phyloP scores from a whole-genome alignment of 2,329 filamentous ascomycete genomes.

The Xylariaceae sp. region DNA sequence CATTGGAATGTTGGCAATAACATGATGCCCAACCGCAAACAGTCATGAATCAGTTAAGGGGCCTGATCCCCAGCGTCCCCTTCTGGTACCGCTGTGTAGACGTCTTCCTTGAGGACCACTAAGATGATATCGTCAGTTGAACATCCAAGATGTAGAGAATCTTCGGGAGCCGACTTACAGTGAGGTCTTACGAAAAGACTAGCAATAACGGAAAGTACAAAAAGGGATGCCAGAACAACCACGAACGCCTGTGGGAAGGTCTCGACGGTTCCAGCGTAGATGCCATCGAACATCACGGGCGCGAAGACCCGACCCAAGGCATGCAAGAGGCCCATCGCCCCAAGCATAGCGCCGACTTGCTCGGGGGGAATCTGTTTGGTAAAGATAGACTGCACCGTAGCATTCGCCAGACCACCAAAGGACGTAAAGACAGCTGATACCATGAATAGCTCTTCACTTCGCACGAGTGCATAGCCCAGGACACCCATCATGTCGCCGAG shows the following conservation, averaged over 20 bases:
- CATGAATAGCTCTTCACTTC: constrained; percentile 59
- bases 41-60: constrained; percentile 8
- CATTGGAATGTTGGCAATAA: not conserved
- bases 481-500: constrained; percentile 72
- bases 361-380: constrained; percentile 88
- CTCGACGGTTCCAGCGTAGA: constrained; percentile 77
- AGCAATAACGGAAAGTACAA: constrained; percentile 58
- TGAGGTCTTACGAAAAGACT: constrained; percentile 68
- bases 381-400: constrained; percentile 74
- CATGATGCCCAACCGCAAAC: not conserved
- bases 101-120: constrained; percentile 29
- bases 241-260: constrained; percentile 79
- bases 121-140: not conserved
- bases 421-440: constrained; percentile 66
- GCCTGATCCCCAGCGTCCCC: constrained; percentile 13
- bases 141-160: not conserved
- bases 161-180: constrained; percentile 50
- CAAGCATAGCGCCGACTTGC: constrained; percentile 78
- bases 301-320: constrained; percentile 72
- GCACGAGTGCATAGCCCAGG: constrained; percentile 65
- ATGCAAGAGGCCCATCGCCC: constrained; percentile 80
- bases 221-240: constrained; percentile 62
- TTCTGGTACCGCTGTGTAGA: constrained; percentile 22
- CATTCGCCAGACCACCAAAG: constrained; percentile 77
- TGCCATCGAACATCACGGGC: constrained; percentile 76